These are phyloP conservation scores for Gypsophila paniculata DNA, from an alignment of 179 eudicot species.

Conservation along the genomic window DNA sequence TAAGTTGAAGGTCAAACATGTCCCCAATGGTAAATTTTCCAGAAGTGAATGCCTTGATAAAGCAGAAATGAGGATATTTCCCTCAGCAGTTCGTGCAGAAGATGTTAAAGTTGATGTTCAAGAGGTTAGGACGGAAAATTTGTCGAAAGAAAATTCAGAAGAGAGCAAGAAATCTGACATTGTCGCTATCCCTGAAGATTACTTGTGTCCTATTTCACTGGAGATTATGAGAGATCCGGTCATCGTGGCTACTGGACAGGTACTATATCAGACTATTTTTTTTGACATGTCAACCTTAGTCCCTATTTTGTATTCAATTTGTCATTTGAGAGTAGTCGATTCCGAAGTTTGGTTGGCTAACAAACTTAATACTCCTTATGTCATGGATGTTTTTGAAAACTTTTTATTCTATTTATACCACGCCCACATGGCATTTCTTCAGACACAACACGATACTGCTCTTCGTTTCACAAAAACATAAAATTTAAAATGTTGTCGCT, in stretches of 20 bases:
- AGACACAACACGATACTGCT: too few relatives aligned
- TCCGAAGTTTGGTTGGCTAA: too few relatives aligned
- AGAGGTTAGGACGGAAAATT: constrained; percentile 16
- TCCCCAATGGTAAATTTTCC: constrained; percentile 28
- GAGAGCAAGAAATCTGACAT: constrained; percentile 42
- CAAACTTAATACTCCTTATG: too few relatives aligned
- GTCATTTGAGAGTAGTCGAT: too few relatives aligned
- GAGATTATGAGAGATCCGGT: constrained; percentile 85
- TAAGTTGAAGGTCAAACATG: constrained; percentile 28
- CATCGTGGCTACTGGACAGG: constrained; percentile 83
- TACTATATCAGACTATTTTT: constrained; percentile 17
- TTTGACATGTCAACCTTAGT: not conserved
- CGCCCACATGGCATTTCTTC: too few relatives aligned
- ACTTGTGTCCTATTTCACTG: constrained; percentile 70
- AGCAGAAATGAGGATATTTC: constrained; percentile 23
- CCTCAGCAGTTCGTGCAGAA: constrained; percentile 28
- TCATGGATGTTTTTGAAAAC: too few relatives aligned
- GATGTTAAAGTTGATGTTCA: constrained; percentile 20
- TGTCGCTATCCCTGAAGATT: constrained; percentile 63
- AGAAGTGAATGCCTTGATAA: constrained; percentile 25
- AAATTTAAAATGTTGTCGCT: too few relatives aligned
- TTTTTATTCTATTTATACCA: too few relatives aligned
- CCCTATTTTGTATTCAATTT: too few relatives aligned
- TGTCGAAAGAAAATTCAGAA: constrained; percentile 27
- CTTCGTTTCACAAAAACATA: too few relatives aligned